Conservation (phyloP, 805 yeast species). For the Crinitomyces ghanaensis region DNA sequence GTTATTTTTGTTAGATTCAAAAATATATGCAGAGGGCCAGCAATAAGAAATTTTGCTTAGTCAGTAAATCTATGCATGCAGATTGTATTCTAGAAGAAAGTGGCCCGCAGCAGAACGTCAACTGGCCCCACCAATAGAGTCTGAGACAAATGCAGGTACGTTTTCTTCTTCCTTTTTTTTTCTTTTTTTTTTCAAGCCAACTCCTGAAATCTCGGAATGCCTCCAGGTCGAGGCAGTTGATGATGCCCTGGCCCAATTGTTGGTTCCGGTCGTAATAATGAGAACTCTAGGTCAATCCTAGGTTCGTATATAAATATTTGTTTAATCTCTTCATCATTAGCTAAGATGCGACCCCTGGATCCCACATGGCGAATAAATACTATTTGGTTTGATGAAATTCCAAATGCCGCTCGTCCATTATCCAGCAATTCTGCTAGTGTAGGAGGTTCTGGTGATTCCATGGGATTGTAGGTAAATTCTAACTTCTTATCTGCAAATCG, state of each 20-base stretch:
- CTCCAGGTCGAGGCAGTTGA: neutral
- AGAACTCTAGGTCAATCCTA: conserved; percentile 30
- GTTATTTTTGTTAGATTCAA: too few relatives aligned
- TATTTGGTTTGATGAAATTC: conserved; percentile 31
- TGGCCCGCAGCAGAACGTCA: too few relatives aligned
- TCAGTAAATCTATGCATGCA: too few relatives aligned
- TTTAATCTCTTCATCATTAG: conserved; percentile 38
- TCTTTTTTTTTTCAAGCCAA: conserved; percentile 1
- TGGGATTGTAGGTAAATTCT: conserved; percentile 49
- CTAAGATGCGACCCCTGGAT: conserved; percentile 24
- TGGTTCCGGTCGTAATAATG: neutral
- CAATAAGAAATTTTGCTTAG: too few relatives aligned
- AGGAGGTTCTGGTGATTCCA: conserved; percentile 65
- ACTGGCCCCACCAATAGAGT: too few relatives aligned
- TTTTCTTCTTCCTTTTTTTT: too few relatives aligned
- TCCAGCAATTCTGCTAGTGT: conserved; percentile 65
- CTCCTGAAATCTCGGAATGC: conserved; percentile 6
- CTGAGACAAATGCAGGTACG: too few relatives aligned
- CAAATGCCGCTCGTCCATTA: conserved; percentile 65
- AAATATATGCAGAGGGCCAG: too few relatives aligned
- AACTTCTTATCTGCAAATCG: conserved; percentile 28
- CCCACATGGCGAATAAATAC: conserved; percentile 28
- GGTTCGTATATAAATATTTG: conserved; percentile 31
- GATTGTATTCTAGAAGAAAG: too few relatives aligned
- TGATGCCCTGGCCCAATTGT: conserved; percentile 2